phyloP scores from a whole-genome alignment of 139 green algal genomes.

The Picochlorum sp. region DNA sequence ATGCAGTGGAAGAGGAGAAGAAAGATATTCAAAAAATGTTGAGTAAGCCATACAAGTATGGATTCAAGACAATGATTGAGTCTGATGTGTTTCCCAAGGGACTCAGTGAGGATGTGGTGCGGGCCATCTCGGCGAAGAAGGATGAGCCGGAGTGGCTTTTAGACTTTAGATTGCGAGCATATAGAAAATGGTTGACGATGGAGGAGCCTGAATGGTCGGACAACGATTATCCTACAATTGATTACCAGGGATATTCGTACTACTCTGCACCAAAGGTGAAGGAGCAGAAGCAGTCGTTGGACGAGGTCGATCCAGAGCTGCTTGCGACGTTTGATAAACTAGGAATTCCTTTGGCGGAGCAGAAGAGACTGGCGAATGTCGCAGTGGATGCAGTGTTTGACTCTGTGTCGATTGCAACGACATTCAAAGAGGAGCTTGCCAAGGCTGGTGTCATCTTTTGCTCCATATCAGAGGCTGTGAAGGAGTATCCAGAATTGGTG shows the following conservation, averaged over 20 bases:
- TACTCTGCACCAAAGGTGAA: constrained; percentile 93
- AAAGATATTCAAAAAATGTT: constrained; percentile 58
- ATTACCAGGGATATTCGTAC: constrained; percentile 90
- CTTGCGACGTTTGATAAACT: constrained; percentile 95
- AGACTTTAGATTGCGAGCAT: constrained; percentile 92
- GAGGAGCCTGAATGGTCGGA: constrained; percentile 35
- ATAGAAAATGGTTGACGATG: constrained; percentile 95
- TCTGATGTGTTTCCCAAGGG: constrained; percentile 75
- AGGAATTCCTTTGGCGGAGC: constrained; percentile 94
- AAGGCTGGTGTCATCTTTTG: constrained; percentile 97
- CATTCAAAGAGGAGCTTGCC: constrained; percentile 88
- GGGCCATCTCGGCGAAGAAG: constrained; percentile 96
- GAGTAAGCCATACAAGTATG: constrained; percentile 86
- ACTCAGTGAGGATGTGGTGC: constrained; percentile 89
- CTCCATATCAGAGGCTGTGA: constrained; percentile 90
- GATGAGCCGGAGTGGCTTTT: constrained; percentile 98
- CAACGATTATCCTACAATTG: constrained; percentile 60
- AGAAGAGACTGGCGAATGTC: constrained; percentile 97
- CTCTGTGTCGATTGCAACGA: constrained; percentile 96
- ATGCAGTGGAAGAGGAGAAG: constrained; percentile 42
- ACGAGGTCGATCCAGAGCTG: constrained; percentile 97
- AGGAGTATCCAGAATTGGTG: constrained; percentile 93
- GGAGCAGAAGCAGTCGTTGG: constrained; percentile 76
- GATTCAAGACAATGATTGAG: constrained; percentile 94
- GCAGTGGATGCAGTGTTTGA: constrained; percentile 98